Evolutionary conservation across 768 basidiomycete genomes (phyloP), one percentile per base, ranked within the genome.

Genomic region (Hemileccinum impolitum): DNA sequence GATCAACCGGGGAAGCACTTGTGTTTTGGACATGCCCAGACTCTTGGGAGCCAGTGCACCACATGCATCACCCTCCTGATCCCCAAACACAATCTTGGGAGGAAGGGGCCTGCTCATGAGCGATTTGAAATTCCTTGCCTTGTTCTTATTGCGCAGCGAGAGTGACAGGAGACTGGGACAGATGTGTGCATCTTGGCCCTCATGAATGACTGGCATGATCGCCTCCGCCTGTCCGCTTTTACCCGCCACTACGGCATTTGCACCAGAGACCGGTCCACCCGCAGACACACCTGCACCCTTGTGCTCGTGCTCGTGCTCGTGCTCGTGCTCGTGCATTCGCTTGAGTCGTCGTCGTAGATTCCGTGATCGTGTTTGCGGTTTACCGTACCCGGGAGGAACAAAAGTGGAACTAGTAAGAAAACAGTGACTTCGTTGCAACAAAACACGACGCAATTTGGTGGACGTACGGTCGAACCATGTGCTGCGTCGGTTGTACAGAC

Each of bases 101-200:
- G 64, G 75, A 54, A 64, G 73, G 43, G 45, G 73, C 61, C 34
- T 67, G 41, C 66, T 55, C 64, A 83, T 72, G 7, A 77, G 68
- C 42, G 77, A 70, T 56, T 76, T 81, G 66, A 84, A 87, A 17
- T 80, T 81, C 49, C 79, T 84, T 39, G 77, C 79, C 64, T 89
- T 90, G 65, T 87, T 89, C 66, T 86, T 88, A 63, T 86, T 89
- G 38, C 78, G 73, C 18, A 87, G 65, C 0, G 79, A 79, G 36
- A 78, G 70, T 50, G 54, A 62, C 13, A 76, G 75, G 19, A 78
- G 70, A 9, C 4, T 12, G 23, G 23, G 36, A 11, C 40, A 13
- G 46, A 38, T 1, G 18, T 37, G 28, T 6, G 28, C 39, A 9
- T 52, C 51, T 61, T 39, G 73, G 51, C 38, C 61, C 48, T 49